A percentile compares a stretch with the other conserved stretches of the same genome.
phyloP scores from a whole-genome alignment of 2,329 filamentous ascomycete species.

The Aspergillus pseudoviridinutans region DNA sequence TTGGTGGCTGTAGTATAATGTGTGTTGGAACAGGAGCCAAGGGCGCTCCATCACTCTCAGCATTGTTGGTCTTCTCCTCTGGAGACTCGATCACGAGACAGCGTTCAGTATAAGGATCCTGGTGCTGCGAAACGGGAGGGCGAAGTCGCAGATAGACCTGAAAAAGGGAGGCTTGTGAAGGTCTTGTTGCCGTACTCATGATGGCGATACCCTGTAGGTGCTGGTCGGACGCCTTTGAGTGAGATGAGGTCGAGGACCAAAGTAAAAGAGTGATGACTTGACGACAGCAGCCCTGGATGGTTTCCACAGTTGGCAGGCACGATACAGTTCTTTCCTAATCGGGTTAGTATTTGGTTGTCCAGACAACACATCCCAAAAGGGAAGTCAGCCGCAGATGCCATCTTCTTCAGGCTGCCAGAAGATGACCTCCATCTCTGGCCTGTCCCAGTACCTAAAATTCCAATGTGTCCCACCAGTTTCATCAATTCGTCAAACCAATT shows the following conservation, averaged over 20 bases:
- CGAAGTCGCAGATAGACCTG: conserved; percentile 86
- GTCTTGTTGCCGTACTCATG: conserved; percentile 43
- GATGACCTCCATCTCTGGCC: no score
- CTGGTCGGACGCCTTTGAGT: not conserved
- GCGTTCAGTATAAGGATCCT: conserved; percentile 50
- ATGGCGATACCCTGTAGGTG: conserved; percentile 6
- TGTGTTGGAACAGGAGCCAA: conserved; percentile 52
- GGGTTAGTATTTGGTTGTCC: conserved; percentile 12
- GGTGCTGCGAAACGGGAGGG: conserved; percentile 51
- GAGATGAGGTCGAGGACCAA: not conserved
- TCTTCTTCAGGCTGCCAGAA: conserved; percentile 2
- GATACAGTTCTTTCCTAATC: conserved; percentile 7
- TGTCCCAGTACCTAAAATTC: no score
- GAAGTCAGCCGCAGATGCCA: conserved; percentile 3
- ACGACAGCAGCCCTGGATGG: not conserved
- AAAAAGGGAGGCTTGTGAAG: conserved; percentile 64
- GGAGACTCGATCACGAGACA: conserved; percentile 74
- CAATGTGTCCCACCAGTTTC: no score
- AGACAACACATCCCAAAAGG: conserved; percentile 10
- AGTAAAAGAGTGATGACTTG: not conserved
- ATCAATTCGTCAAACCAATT: not conserved
- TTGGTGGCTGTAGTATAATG: conserved; percentile 74
- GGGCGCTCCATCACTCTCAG: conserved; percentile 30
- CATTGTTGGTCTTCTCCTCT: conserved; percentile 29
- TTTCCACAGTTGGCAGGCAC: conserved; percentile 3